Evolutionary conservation across 208 protist species (phyloP).

Genomic region (Leishmania aethiopica): DNA sequence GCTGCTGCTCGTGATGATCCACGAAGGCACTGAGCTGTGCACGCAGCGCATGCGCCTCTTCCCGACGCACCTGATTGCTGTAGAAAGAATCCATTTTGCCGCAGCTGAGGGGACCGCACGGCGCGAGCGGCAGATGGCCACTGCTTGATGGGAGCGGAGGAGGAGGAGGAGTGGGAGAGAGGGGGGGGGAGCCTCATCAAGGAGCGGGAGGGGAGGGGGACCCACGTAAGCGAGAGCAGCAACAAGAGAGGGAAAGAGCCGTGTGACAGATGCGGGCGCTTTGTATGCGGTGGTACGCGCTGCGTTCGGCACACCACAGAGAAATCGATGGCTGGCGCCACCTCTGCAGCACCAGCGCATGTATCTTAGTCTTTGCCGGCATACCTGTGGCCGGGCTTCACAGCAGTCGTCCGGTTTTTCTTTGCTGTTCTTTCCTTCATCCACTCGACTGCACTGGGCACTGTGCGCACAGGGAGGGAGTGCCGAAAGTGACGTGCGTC

Average conservation of each 20-base stretch:
- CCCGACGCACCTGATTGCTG: constrained; percentile 20
- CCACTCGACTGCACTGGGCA: background rate
- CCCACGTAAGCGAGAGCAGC: background rate
- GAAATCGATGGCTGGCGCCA: background rate
- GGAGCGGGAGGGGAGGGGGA: background rate
- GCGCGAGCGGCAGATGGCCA: background rate
- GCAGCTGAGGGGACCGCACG: background rate
- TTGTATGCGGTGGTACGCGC: background rate
- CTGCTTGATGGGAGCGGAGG: background rate
- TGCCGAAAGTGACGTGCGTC: background rate
- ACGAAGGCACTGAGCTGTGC: constrained; percentile 49
- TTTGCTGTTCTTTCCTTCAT: background rate
- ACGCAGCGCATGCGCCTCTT: constrained; percentile 18
- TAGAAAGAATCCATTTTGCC: constrained; percentile 22
- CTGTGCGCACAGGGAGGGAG: background rate
- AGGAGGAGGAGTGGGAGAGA: background rate
- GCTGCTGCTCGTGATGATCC: constrained; percentile 50
- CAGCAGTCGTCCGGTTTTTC: background rate
- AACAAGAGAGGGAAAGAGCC: background rate
- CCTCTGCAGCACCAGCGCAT: background rate
- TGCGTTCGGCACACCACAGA: background rate
- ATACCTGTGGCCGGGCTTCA: background rate
- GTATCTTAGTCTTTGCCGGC: background rate
- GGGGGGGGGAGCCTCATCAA: background rate
- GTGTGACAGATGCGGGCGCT: background rate